These are phyloP conservation scores for Funneliformis mosseae DNA, from an alignment of 192 early-diverging fungal species.

Conservation along the genomic window DNA sequence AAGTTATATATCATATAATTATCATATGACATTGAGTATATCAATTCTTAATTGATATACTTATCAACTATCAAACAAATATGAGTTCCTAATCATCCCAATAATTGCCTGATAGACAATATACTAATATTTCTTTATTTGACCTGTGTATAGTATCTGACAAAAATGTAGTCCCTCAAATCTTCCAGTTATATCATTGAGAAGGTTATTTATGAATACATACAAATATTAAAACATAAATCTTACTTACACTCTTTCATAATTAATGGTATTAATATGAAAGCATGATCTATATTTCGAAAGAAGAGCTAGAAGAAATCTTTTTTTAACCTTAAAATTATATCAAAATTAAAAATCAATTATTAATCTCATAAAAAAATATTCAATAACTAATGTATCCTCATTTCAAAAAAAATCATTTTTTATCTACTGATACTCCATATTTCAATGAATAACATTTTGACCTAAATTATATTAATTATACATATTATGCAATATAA, in stretches of 20 bases:
- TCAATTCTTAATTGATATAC: too few species aligned
- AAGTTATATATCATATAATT: too few species aligned
- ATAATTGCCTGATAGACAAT: too few species aligned
- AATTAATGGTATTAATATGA: slow-evolving; percentile 4
- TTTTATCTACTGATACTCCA: neutral
- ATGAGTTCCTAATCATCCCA: too few species aligned
- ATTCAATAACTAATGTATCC: slow-evolving; percentile 13
- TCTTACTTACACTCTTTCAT: slow-evolving; percentile 18
- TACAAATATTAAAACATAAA: neutral
- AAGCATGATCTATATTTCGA: slow-evolving; percentile 5
- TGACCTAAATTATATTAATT: slow-evolving; percentile 17
- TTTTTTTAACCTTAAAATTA: neutral
- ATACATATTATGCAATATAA: neutral
- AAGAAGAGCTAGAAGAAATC: slow-evolving; percentile 1
- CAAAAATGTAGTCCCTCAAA: slow-evolving; percentile 21
- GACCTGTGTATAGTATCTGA: too few species aligned
- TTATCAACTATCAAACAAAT: too few species aligned
- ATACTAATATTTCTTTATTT: too few species aligned
- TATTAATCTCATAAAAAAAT: slow-evolving; percentile 8
- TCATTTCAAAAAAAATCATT: slow-evolving; percentile 11
- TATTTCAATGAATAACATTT: slow-evolving; percentile 2
- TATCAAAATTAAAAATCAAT: slow-evolving; percentile 21
- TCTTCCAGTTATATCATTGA: slow-evolving; percentile 3
- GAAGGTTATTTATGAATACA: slow-evolving; percentile 17
- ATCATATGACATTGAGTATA: too few species aligned